Evolutionary conservation across 805 yeast species (phyloP).

Genomic region (Huiozyma naganishii): DNA sequence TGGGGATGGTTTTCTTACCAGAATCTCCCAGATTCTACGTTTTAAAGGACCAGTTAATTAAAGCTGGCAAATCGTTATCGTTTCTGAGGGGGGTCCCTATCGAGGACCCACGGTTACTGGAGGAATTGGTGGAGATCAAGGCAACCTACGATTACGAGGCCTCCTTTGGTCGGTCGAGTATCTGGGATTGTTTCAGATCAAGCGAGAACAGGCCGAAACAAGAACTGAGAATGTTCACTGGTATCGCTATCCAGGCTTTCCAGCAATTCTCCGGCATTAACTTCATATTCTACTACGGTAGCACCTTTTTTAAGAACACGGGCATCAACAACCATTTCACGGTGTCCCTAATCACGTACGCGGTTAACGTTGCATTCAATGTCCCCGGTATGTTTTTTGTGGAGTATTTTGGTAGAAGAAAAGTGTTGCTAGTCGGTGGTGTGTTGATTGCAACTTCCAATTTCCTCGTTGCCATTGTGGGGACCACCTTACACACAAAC

Average conservation of each 20-base stretch:
- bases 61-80: conserved; percentile 57
- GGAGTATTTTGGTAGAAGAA: conserved; percentile 74
- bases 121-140: conserved; percentile 64
- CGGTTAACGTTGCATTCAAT: conserved; percentile 70
- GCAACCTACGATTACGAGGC: conserved; percentile 64
- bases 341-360: conserved; percentile 66
- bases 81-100: conserved; percentile 56
- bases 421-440: conserved; percentile 62
- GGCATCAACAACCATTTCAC: conserved; percentile 58
- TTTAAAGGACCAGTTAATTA: conserved; percentile 53
- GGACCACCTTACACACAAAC: conserved; percentile 35
- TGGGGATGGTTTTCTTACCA: conserved; percentile 69
- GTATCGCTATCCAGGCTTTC: conserved; percentile 58
- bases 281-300: conserved; percentile 84
- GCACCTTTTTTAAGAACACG: conserved; percentile 59
- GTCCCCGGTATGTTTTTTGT: conserved; percentile 74
- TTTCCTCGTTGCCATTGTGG: conserved; percentile 58
- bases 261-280: conserved; percentile 90
- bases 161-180: conserved; percentile 40
- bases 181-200: conserved; percentile 48
- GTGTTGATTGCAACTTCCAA: conserved; percentile 58
- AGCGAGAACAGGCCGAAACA: conserved; percentile 49
- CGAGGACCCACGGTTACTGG: conserved; percentile 53
- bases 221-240: conserved; percentile 48
- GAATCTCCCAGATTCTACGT: conserved; percentile 84